Evolutionary conservation across 2,329 filamentous ascomycete genomes (phyloP).

Genomic region (Xylaria hypoxylon): DNA sequence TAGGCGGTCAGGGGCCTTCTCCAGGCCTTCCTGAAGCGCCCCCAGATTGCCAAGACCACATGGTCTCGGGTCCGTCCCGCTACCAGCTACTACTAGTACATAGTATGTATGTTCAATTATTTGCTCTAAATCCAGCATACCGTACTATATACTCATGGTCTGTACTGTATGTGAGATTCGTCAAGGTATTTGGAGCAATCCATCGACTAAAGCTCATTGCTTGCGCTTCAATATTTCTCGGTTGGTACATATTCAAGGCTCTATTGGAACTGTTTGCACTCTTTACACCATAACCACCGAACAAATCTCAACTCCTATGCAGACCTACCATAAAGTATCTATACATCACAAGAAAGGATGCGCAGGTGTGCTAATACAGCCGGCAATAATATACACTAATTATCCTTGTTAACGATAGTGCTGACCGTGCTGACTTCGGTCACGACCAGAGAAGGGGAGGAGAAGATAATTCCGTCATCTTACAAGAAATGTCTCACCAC

Average conservation of each 20-base stretch:
- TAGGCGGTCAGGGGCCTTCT: conserved; percentile 24
- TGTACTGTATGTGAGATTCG: no score
- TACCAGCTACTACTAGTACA: not conserved
- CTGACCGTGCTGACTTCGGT: conserved; percentile 13
- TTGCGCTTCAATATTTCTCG: not conserved
- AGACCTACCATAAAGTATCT: no score
- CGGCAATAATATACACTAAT: conserved; percentile 1
- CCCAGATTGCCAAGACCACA: conserved; percentile 30
- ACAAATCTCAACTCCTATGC: no score
- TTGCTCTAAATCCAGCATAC: not conserved
- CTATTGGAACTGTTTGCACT: not conserved
- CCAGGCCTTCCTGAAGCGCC: conserved; percentile 4
- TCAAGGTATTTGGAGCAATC: no score
- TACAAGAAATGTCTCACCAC: conserved; percentile 27
- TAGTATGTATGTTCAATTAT: no score
- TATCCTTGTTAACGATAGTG: conserved; percentile 7
- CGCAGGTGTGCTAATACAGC: not conserved
- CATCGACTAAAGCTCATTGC: no score
- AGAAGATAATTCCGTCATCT: not conserved
- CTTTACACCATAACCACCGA: no score
- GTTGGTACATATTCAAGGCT: no score
- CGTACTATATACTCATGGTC: no score
- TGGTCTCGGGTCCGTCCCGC: conserved; percentile 33
- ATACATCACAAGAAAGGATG: no score
- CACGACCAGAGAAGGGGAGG: not conserved